phyloP scores from a whole-genome alignment of 371 early-diverging fungal genomes.

The Homolaphlyctis polyrhiza region DNA sequence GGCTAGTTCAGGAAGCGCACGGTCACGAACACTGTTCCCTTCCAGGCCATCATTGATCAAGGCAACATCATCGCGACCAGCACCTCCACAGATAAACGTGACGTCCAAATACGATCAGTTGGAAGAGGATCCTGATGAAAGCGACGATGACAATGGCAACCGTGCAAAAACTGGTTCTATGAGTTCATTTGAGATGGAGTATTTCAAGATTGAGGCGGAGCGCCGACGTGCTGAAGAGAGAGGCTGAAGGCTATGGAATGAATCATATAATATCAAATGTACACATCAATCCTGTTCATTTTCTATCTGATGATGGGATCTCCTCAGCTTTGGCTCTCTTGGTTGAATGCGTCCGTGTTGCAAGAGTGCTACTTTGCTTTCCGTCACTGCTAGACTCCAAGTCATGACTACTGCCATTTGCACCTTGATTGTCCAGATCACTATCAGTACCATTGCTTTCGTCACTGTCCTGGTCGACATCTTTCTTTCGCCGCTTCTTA shows the following conservation, averaged over 20 bases:
- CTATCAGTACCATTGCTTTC: slow-evolving; percentile 8
- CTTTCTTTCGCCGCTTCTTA: slow-evolving; percentile 7
- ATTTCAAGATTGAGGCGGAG: background rate
- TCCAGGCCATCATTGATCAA: slow-evolving; percentile 1
- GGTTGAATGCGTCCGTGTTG: too few species aligned
- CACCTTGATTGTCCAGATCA: background rate
- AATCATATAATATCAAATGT: too few species aligned
- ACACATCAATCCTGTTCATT: too few species aligned
- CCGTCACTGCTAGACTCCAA: too few species aligned
- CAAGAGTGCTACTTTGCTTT: too few species aligned
- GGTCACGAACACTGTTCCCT: slow-evolving; percentile 1
- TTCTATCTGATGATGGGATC: too few species aligned
- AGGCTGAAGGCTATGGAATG: too few species aligned
- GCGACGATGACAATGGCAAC: background rate
- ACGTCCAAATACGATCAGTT: background rate
- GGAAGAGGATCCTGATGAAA: background rate
- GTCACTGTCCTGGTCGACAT: background rate
- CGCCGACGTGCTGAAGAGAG: background rate
- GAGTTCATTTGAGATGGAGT: slow-evolving; percentile 5
- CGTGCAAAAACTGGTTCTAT: background rate
- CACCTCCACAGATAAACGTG: background rate
- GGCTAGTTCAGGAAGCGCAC: background rate
- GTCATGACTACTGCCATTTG: too few species aligned
- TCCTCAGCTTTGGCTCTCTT: too few species aligned
- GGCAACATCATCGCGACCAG: background rate